phyloP scores from a whole-genome alignment of 2,329 filamentous ascomycete species.

The Hysterium pulicare region DNA sequence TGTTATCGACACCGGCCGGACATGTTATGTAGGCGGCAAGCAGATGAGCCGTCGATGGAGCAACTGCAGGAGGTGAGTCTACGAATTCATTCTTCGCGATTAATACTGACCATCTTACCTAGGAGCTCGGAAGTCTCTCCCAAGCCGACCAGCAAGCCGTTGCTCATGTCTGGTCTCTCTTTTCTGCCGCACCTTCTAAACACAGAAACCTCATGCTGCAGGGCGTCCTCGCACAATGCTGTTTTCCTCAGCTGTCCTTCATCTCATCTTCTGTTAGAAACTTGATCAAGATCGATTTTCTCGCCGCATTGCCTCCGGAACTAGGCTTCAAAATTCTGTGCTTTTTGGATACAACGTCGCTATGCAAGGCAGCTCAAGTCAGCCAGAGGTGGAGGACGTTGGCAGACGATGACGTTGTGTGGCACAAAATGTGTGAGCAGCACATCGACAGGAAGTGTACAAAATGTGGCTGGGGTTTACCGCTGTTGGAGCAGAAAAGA shows the following conservation, averaged over 20 bases:
- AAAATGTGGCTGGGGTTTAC: conserved; percentile 93
- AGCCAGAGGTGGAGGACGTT: conserved; percentile 82
- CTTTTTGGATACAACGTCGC: conserved; percentile 86
- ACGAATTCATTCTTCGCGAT: not conserved
- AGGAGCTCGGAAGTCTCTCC: conserved; percentile 80
- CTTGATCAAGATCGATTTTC: conserved; percentile 95
- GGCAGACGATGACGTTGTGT: conserved; percentile 96
- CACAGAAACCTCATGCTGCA: conserved; percentile 95
- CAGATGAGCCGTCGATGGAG: conserved; percentile 95
- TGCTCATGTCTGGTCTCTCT: conserved; percentile 95
- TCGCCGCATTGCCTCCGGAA: conserved; percentile 83
- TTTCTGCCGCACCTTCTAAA: conserved; percentile 90
- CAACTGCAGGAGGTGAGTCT: conserved; percentile 76
- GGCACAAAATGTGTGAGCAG: conserved; percentile 98
- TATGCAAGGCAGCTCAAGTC: conserved; percentile 95
- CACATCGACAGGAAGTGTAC: conserved; percentile 92
- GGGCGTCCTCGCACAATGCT: conserved; percentile 93
- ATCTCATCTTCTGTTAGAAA: conserved; percentile 88
- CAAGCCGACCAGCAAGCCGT: conserved; percentile 90
- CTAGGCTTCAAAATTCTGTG: conserved; percentile 91
- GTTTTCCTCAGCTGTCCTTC: conserved; percentile 93
- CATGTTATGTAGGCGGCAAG: conserved; percentile 86
- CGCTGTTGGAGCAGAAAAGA: conserved; percentile 82
- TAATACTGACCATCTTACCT: conserved; percentile 20
- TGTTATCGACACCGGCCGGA: conserved; percentile 95